Conservation (phyloP, 495 filamentous ascomycete species). For the Cercophora samala region DNA sequence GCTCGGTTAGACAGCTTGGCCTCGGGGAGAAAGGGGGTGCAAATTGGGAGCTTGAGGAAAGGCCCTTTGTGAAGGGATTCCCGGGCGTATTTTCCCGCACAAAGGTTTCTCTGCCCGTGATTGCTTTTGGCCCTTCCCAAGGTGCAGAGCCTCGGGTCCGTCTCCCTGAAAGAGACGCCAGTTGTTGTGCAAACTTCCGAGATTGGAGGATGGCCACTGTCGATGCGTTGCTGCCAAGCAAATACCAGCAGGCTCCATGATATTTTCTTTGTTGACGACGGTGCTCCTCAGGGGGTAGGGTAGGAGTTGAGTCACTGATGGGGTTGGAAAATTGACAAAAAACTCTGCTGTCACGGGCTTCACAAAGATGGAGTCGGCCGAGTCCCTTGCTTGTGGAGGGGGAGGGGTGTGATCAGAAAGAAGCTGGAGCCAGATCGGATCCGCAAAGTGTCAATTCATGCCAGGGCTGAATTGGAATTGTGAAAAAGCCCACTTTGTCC, state of each 20-base stretch:
- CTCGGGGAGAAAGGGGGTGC: background rate
- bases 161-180: background rate
- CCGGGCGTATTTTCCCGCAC: background rate
- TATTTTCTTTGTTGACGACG: background rate
- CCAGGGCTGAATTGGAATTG: constrained; percentile 4
- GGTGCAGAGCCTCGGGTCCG: background rate
- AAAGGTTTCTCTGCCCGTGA: background rate
- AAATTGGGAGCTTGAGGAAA: background rate
- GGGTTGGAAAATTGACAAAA: constrained; percentile 1
- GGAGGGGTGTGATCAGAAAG: background rate
- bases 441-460: background rate
- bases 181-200: constrained; percentile 7
- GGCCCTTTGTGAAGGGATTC: background rate
- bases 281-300: background rate
- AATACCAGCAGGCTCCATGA: background rate
- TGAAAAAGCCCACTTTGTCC: constrained; percentile 2
- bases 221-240: background rate
- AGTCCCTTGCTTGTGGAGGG: background rate
- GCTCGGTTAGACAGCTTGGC: background rate
- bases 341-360: background rate
- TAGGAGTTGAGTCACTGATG: background rate
- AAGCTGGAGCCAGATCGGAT: background rate
- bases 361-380: background rate
- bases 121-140: background rate
- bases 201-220: background rate